Percentiles rank a stretch among this genome's conserved stretches.
phyloP scores from a whole-genome alignment of 1,284 basidiomycete genomes.

The Kwoniella shivajii region DNA sequence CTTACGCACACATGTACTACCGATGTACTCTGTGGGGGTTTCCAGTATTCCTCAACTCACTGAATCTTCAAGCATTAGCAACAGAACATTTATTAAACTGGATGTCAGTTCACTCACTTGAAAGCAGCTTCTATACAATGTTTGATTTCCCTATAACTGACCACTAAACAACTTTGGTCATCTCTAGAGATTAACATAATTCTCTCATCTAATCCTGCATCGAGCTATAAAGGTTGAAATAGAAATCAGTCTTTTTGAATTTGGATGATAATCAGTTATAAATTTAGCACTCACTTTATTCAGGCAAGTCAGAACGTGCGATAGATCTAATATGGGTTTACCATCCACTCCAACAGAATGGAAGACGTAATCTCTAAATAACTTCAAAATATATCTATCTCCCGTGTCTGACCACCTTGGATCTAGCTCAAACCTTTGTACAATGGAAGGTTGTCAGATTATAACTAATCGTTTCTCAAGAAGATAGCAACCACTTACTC shows the following conservation, averaged over 20 bases:
- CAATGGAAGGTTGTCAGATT: background rate
- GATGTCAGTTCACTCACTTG: conserved; percentile 50
- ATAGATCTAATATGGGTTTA: conserved; percentile 84
- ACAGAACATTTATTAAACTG: background rate
- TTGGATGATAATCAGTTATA: background rate
- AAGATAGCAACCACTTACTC: conserved; percentile 64
- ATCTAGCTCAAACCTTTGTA: conserved; percentile 82
- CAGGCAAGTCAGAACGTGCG: conserved; percentile 84
- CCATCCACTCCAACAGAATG: conserved; percentile 93
- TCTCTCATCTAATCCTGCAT: conserved; percentile 88
- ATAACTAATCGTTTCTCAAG: background rate
- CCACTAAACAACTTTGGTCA: conserved; percentile 96
- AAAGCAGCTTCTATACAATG: conserved; percentile 81
- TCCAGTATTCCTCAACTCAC: conserved; percentile 17
- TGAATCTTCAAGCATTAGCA: background rate
- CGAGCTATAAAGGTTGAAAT: conserved; percentile 62
- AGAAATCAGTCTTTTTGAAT: background rate
- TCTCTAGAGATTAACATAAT: conserved; percentile 86
- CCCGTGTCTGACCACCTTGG: conserved; percentile 97
- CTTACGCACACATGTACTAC: background rate
- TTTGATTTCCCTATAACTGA: conserved; percentile 91
- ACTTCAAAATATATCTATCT: conserved; percentile 95
- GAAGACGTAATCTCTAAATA: conserved; percentile 98
- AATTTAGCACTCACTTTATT: conserved; percentile 85
- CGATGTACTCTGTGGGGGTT: conserved; percentile 16